Evolutionary conservation across 2,329 filamentous ascomycete genomes (phyloP), one percentile per base, ranked within the genome.

Genomic region (Curvularia hawaiiensis): DNA sequence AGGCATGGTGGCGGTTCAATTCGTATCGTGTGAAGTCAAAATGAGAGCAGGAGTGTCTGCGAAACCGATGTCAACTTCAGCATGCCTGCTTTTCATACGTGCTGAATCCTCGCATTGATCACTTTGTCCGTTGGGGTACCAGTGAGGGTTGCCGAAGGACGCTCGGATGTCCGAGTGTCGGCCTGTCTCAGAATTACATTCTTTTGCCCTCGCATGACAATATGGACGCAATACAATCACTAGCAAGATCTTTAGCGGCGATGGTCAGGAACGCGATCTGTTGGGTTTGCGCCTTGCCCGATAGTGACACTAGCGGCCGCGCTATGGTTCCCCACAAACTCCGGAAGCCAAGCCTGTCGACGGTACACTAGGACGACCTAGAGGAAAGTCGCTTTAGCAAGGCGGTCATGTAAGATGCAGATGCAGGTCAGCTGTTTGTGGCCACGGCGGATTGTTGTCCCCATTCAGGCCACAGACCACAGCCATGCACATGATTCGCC

Each of bases 321-420:
- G 59, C 60, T 63, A 70, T 73, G 71, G 70, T 71, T 73, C 70
- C 70, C 70, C 71, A 68, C 67, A 56, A 66, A 65, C 56, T 69
- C 70, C 64, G 64, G 59, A 59, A 35, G 63, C 62, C 60, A 71
- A 66, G 49, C 50, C 50, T 38, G 54, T 54, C 48, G 52, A 59
- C 51, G 54, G 46, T 52, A 46, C 35, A 41, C 64, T 65, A 65
- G 50, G 30, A 51, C 45, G 51, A 39, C 8, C 31, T 39, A 18
- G 18, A 52, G 44, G 41, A 31, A 30, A 49, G 38, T 50, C 24
- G 46, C 40, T 44, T n/a, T 48, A 31, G 26, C 46, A 56, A 62
- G 56, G 54, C 54, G 63, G 56, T 43, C 45, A 53, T 66, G 58
- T 52, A 51, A 46, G 48, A 49, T 47, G 12, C 49, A 55, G 30